Evolutionary conservation across 805 yeast species (phyloP), one percentile per base, ranked within the genome.

Genomic region (Spathaspora gorwiae): DNA sequence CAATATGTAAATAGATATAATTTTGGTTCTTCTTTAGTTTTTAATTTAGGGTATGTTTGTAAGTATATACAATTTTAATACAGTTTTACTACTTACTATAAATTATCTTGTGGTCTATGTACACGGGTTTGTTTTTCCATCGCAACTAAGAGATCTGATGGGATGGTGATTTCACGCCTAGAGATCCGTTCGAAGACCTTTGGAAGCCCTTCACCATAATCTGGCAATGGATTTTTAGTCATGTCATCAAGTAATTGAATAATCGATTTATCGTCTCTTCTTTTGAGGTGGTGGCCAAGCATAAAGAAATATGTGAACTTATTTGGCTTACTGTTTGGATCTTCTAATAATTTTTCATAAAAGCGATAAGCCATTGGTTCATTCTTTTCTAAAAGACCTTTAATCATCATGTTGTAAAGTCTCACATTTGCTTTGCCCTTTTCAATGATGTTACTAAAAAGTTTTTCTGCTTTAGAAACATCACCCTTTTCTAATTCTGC

Each of bases 261-360:
- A 19, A 69, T 53, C 39, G 61, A 59, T 10, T 56, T 59, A 19
- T 41, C 44, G 48, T 75, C 68, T 26, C 63, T 60, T 32, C 55
- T 54, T 35, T 57, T 58, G 33, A 56, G 41, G 40, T 69, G 76
- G 52, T 70, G 70, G 37, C 57, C 61, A 43, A 79, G 54, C 52
- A 79, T 54, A 60, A 62, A 78, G 59, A 66, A 78, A 58, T 56
- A 79, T 6, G 83, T 76, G 64, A 54, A 79, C 47, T 62, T 56
- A 55, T 79, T 79, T n/a, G 83, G 80, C 12, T 52, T 48, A 10
- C 49, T 45, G 29, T 51, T 34, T 12, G 35, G 12, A 45, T 60
- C 58, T 27, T 52, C 46, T 48, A 65, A 60, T 46, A 76, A 57
- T n/a, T 55, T 54, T 10, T 60, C 49, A 52, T 70, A 70, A 51